These are phyloP conservation scores for Penicillium thymicola DNA, from an alignment of 2,329 filamentous ascomycete species.

Conservation along the genomic window DNA sequence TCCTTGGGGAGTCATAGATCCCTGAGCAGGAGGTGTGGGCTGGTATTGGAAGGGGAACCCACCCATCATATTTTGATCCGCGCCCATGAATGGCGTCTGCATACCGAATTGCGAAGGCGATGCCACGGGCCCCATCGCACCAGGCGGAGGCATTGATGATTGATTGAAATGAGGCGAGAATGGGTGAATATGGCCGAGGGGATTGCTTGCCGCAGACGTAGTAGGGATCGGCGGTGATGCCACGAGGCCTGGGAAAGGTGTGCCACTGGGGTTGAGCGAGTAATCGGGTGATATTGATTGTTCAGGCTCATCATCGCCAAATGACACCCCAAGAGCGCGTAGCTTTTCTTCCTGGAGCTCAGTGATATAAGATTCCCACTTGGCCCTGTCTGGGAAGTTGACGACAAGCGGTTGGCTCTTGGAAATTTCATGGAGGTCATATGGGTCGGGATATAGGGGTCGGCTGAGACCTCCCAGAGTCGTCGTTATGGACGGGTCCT, in stretches of 20 bases:
- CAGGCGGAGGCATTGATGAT: conserved; percentile 58
- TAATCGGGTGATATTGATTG: conserved; percentile 65
- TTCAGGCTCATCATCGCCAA: conserved; percentile 69
- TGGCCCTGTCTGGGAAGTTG: conserved; percentile 46
- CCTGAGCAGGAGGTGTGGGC: conserved; percentile 55
- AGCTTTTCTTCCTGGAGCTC: conserved; percentile 88
- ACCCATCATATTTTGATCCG: conserved; percentile 57
- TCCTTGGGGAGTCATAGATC: conserved; percentile 40
- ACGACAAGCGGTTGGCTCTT: conserved; percentile 34
- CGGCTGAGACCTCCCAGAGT: conserved; percentile 44
- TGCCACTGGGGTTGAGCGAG: conserved; percentile 61
- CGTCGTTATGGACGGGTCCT: conserved; percentile 25
- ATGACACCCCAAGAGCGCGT: conserved; percentile 80
- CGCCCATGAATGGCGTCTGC: conserved; percentile 57
- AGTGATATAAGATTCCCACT: conserved; percentile 76
- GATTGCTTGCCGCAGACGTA: conserved; percentile 71
- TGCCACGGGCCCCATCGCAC: conserved; percentile 61
- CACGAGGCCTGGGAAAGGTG: conserved; percentile 70
- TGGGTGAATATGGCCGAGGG: conserved; percentile 57
- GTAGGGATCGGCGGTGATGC: conserved; percentile 82
- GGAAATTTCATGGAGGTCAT: conserved; percentile 37
- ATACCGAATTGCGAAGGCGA: conserved; percentile 68
- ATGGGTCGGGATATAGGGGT: conserved; percentile 42
- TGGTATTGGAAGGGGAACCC: conserved; percentile 67
- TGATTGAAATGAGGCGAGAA: conserved; percentile 61